Evolutionary conservation across 495 filamentous ascomycete species (phyloP).

Genomic region (Penicillium cinerascens): DNA sequence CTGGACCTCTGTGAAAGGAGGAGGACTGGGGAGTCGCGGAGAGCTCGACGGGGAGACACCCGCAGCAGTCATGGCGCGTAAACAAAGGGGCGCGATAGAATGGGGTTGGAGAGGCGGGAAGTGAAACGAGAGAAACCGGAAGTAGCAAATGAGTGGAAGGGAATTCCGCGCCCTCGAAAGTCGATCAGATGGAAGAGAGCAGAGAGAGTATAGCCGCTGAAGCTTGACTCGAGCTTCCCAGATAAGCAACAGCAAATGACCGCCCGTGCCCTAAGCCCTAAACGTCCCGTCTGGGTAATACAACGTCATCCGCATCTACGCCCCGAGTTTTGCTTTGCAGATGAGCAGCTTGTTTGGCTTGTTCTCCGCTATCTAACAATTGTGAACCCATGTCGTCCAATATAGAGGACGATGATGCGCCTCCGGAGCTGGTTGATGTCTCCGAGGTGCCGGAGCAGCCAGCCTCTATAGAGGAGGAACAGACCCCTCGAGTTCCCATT

Average conservation of each 20-base stretch:
- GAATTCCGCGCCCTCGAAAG: conserved; percentile 13
- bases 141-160: conserved; percentile 22
- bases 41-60: conserved; percentile 71
- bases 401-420: conserved; percentile 66
- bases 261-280: conserved; percentile 42
- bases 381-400: conserved; percentile 31
- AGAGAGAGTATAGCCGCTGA: conserved; percentile 12
- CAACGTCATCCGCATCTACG: conserved; percentile 46
- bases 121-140: conserved; percentile 18
- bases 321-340: background rate
- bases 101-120: conserved; percentile 14
- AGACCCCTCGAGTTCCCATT: conserved; percentile 70
- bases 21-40: conserved; percentile 82
- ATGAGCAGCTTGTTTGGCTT: background rate
- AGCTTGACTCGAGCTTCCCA: conserved; percentile 8
- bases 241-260: conserved; percentile 31
- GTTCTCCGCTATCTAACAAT: background rate
- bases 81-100: background rate
- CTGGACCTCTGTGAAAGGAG: conserved; percentile 87
- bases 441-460: conserved; percentile 28
- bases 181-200: conserved; percentile 13
- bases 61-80: conserved; percentile 44
- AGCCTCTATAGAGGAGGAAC: conserved; percentile 17
- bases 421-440: conserved; percentile 67
- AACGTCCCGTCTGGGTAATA: conserved; percentile 23